Percentiles rank a stretch among this genome's conserved stretches.
Conservation (phyloP, 495 filamentous ascomycete species). For the Neurospora sublineolata region DNA sequence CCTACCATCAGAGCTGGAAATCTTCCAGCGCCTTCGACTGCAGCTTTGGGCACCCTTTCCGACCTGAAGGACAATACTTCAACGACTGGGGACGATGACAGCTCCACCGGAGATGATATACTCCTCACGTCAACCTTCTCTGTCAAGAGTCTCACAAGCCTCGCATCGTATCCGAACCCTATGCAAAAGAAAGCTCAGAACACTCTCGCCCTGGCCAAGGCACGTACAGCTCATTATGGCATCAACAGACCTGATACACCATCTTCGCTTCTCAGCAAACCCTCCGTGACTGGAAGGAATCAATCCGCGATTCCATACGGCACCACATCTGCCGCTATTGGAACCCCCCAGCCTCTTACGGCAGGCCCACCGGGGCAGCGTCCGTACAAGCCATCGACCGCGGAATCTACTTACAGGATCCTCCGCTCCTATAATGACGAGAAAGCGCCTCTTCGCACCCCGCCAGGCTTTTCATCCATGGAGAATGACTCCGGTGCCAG, state of each 20-base stretch:
- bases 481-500: background rate
- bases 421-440: background rate
- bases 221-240: slow-evolving; percentile 11
- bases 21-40: slow-evolving; percentile 7
- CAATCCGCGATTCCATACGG: background rate
- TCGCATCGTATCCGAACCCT: slow-evolving; percentile 37
- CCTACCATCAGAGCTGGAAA: slow-evolving; percentile 15
- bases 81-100: slow-evolving; percentile 12
- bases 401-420: slow-evolving; percentile 13
- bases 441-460: background rate
- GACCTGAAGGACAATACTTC: background rate
- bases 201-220: slow-evolving; percentile 21
- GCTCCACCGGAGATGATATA: background rate
- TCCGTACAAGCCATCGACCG: slow-evolving; percentile 20
- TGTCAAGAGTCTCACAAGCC: slow-evolving; percentile 29
- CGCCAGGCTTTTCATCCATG: background rate
- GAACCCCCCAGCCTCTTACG: slow-evolving; percentile 32
- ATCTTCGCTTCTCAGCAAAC: slow-evolving; percentile 1
- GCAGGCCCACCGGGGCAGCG: slow-evolving; percentile 38
- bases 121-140: slow-evolving; percentile 15
- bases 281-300: slow-evolving; percentile 3
- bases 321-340: slow-evolving; percentile 15
- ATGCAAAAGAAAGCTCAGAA: slow-evolving; percentile 34
- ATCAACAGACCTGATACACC: slow-evolving; percentile 5
- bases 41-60: background rate